phyloP scores from a whole-genome alignment of 208 protist genomes.

The Phytomonas francai region DNA sequence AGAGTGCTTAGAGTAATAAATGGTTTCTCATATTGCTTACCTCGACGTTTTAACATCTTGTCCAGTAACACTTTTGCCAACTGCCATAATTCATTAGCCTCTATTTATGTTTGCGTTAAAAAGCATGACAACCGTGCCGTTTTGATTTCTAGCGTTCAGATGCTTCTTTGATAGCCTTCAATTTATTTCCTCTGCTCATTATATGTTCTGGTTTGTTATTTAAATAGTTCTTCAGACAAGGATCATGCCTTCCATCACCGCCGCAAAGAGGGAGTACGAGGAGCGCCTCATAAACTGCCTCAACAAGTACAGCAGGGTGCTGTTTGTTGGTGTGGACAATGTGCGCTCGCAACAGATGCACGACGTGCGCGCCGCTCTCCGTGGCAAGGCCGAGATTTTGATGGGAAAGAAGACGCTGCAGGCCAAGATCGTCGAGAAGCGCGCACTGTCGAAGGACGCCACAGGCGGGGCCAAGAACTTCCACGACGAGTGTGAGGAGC shows the following conservation, averaged over 20 bases:
- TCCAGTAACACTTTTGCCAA: neutral
- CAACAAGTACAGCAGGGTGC: slow-evolving; percentile 91
- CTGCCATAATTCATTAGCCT: neutral
- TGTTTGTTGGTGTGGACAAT: slow-evolving; percentile 96
- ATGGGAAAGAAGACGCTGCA: slow-evolving; percentile 99
- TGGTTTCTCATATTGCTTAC: too few relatives aligned
- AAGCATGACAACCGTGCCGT: slow-evolving; percentile 1
- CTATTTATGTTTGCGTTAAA: neutral
- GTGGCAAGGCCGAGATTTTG: slow-evolving; percentile 93
- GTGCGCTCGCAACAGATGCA: slow-evolving; percentile 97
- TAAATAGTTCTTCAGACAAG: slow-evolving; percentile 9
- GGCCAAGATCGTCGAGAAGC: slow-evolving; percentile 90
- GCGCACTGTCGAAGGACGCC: slow-evolving; percentile 40
- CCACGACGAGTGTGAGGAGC: slow-evolving; percentile 40
- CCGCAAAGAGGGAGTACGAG: slow-evolving; percentile 86
- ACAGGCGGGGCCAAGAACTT: slow-evolving; percentile 49
- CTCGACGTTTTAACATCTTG: too few relatives aligned
- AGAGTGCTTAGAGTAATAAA: too few relatives aligned
- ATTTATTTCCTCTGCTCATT: slow-evolving; percentile 9
- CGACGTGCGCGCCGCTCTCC: slow-evolving; percentile 92
- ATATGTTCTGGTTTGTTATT: slow-evolving; percentile 11
- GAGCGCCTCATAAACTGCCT: slow-evolving; percentile 88
- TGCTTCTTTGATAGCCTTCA: neutral
- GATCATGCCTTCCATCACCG: slow-evolving; percentile 51
- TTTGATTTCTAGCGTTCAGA: slow-evolving; percentile 1